Conservation (phyloP, 768 basidiomycete species). For the Tylopilus plumbeoviolaceoides region DNA sequence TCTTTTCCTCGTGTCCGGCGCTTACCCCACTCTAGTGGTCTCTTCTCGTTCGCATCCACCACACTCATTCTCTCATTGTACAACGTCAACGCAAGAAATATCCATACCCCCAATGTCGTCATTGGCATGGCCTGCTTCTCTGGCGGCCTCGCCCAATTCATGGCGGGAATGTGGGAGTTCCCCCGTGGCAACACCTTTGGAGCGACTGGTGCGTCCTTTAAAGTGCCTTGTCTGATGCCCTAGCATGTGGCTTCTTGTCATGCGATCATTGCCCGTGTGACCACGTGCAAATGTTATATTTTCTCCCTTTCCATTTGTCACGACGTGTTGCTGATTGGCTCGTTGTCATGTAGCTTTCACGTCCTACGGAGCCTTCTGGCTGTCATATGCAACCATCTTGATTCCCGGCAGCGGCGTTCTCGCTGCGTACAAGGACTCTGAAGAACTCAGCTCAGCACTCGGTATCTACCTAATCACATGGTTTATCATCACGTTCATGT, state of each 20-base stretch:
- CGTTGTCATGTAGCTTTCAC: conserved; percentile 53
- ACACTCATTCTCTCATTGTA: conserved; percentile 75
- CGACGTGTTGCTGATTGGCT: not conserved
- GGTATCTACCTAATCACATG: conserved; percentile 75
- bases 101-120: conserved; percentile 61
- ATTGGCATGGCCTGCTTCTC: conserved; percentile 84
- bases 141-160: conserved; percentile 80
- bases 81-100: conserved; percentile 56
- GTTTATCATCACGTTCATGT: conserved; percentile 67
- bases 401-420: conserved; percentile 65
- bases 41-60: conserved; percentile 82
- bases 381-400: conserved; percentile 73
- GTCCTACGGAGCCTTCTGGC: conserved; percentile 86
- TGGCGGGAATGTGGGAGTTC: conserved; percentile 91
- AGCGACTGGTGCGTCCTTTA: conserved; percentile 51
- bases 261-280: not conserved
- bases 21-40: conserved; percentile 44
- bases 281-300: not conserved
- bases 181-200: conserved; percentile 66
- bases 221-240: no score
- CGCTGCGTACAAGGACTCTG: conserved; percentile 41
- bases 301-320: not conserved
- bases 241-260: not conserved
- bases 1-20: not conserved
- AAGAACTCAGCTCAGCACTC: conserved; percentile 52